These are phyloP conservation scores for Phycomyces blakesleeanus DNA, from an alignment of 192 early-diverging fungal genomes.

Conservation along the genomic window DNA sequence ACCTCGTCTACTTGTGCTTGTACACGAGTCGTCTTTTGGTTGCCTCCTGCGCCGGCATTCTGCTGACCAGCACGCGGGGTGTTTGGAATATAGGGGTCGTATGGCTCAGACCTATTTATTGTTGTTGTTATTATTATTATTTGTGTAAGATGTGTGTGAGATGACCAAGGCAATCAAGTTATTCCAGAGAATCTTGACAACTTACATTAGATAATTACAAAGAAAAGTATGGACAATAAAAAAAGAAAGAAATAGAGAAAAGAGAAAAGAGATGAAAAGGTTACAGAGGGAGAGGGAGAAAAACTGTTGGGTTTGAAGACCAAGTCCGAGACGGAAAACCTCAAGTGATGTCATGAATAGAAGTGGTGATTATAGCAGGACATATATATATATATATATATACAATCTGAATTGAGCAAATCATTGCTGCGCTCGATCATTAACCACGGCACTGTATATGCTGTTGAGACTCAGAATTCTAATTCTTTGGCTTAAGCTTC, in stretches of 20 bases:
- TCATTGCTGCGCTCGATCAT: no score
- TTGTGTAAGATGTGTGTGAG: no score
- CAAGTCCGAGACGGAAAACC: neutral
- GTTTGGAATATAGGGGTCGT: slow-evolving; percentile 38
- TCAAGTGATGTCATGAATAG: neutral
- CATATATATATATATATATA: no score
- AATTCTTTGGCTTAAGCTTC: no score
- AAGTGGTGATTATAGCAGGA: no score
- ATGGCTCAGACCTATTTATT: slow-evolving; percentile 34
- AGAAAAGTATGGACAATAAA: neutral
- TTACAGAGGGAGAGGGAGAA: no score
- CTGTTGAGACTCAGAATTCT: no score
- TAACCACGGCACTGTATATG: no score
- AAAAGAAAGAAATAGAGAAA: neutral
- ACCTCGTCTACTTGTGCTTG: slow-evolving; percentile 88
- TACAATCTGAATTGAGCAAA: no score
- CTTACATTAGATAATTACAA: neutral
- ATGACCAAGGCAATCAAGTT: no score
- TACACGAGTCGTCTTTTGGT: slow-evolving; percentile 60
- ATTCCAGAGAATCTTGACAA: no score
- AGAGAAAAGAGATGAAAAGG: neutral
- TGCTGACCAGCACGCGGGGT: slow-evolving; percentile 11
- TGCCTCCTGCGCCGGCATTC: slow-evolving; percentile 8
- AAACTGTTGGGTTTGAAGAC: neutral
- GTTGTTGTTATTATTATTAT: no score